A percentile compares a stretch with the other conserved stretches of the same genome.
phyloP scores from a whole-genome alignment of 192 early-diverging fungal species.

The Rhizophagus clarus region DNA sequence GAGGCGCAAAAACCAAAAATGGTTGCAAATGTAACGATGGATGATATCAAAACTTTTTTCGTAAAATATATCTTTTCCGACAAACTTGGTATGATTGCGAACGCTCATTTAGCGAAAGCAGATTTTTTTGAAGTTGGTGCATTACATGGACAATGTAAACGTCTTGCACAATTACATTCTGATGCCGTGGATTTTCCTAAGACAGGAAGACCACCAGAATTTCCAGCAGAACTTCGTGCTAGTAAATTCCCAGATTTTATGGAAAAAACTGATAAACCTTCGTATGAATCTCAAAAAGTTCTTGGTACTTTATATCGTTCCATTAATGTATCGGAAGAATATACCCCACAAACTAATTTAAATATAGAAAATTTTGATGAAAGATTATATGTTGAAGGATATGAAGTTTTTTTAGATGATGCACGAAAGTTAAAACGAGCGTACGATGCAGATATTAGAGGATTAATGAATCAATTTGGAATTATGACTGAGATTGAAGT shows the following conservation, averaged over 20 bases:
- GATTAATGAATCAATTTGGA: constrained; percentile 70
- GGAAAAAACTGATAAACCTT: constrained; percentile 57
- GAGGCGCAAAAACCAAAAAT: constrained; percentile 34
- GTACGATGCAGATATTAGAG: constrained; percentile 57
- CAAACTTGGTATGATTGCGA: constrained; percentile 70
- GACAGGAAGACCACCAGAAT: constrained; percentile 56
- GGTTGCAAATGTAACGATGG: constrained; percentile 47
- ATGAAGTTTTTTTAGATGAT: constrained; percentile 54
- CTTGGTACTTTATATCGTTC: constrained; percentile 58
- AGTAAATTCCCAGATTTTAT: constrained; percentile 70
- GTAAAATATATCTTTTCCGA: constrained; percentile 65
- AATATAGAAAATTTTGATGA: constrained; percentile 35
- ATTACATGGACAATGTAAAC: constrained; percentile 49
- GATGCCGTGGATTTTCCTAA: constrained; percentile 80
- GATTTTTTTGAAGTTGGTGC: constrained; percentile 55
- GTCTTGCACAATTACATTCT: constrained; percentile 69
- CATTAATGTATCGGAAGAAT: constrained; percentile 40
- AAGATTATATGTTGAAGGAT: constrained; percentile 49
- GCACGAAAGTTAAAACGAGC: constrained; percentile 40
- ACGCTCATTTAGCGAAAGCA: constrained; percentile 66
- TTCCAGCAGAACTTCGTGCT: constrained; percentile 46
- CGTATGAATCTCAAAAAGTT: constrained; percentile 58
- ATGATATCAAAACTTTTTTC: constrained; percentile 61
- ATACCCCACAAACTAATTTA: constrained; percentile 46
- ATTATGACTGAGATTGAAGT: constrained; percentile 47